Evolutionary conservation across 306 rosid genomes (phyloP), one percentile per base, ranked within the genome.

Genomic region (Quercus robur): DNA sequence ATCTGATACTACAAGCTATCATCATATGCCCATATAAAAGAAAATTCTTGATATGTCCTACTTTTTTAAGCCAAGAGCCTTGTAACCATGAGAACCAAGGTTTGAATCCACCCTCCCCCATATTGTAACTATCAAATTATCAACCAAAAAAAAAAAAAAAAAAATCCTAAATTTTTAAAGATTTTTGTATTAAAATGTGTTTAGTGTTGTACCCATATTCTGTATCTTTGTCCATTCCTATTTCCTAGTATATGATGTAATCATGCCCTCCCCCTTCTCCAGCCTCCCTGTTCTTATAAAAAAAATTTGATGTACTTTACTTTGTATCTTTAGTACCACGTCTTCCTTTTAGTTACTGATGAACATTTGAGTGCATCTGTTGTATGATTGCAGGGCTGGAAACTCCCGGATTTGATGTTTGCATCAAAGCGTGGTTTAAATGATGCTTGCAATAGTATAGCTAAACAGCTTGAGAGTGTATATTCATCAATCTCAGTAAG

Each of bases 341-440:
- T 14, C 18, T 52, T 26, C 67, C 63, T 68, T 75, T n/a, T 59
- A 38, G 75, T 80, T 85, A 46, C 26, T 33, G 13, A 67, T 67
- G 52, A 75, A 20, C 19, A 21, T 35, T 20, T 44, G 54, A 35
- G 26, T 76, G 62, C 73, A 59, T 62, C 75, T 71, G 74, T 80
- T 74, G 30, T 84, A 54, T 82, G 63, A 80, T 84, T 84, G 52
- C 86, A 96, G 99, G 99, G 99, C 14, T 93, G 98, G 99, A 88
- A 81, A 85, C 97, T 96, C 81, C 97, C 98, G 33, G 91, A 89
- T 83, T 56, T 96, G 91, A 96, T 93, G 99, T 90, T 96, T 90
- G 99, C 98, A 41, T 89, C 99, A 20, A 89, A 83, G 86, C 94
- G 97, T 73, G 82, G 98, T 84, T 83, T 96, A 81, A 86, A 93